A percentile compares a stretch with the other conserved stretches of the same genome.
These are phyloP conservation scores for Lizonia empirigonia DNA, from an alignment of 2,329 filamentous ascomycete genomes.

Conservation along the genomic window DNA sequence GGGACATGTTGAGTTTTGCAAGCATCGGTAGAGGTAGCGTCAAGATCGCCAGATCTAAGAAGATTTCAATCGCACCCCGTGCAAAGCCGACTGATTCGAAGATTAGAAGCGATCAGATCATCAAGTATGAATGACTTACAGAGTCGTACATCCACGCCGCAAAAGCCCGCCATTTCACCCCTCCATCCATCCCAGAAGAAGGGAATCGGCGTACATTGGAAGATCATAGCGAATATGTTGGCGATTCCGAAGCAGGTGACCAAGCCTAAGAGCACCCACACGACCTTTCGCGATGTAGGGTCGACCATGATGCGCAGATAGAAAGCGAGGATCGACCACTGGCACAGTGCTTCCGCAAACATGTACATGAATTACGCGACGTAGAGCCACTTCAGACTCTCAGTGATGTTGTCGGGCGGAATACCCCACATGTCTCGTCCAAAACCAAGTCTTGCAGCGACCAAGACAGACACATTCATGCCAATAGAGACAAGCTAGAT, in stretches of 20 bases:
- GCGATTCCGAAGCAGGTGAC: conserved; percentile 33
- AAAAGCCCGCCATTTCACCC: conserved; percentile 39
- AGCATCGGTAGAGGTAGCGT: conserved; percentile 33
- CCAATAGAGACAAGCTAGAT: conserved; percentile 29
- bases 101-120: no score
- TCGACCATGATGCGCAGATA: conserved; percentile 41
- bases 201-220: conserved; percentile 46
- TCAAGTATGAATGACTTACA: no score
- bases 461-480: conserved; percentile 35
- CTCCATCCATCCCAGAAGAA: conserved; percentile 52
- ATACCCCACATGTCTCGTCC: conserved; percentile 42
- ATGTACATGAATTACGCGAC: conserved; percentile 42
- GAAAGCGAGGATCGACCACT: conserved; percentile 41
- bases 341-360: conserved; percentile 32
- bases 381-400: conserved; percentile 36
- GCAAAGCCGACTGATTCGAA: conserved; percentile 41
- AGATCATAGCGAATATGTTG: conserved; percentile 38
- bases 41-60: conserved; percentile 33
- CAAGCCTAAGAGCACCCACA: conserved; percentile 30
- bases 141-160: conserved; percentile 47
- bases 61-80: conserved; percentile 38
- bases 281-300: conserved; percentile 17
- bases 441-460: conserved; percentile 35
- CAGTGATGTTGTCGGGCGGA: conserved; percentile 32
- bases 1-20: conserved; percentile 30